phyloP scores from a whole-genome alignment of 2,329 filamentous ascomycete genomes.

The Fusarium setosum region DNA sequence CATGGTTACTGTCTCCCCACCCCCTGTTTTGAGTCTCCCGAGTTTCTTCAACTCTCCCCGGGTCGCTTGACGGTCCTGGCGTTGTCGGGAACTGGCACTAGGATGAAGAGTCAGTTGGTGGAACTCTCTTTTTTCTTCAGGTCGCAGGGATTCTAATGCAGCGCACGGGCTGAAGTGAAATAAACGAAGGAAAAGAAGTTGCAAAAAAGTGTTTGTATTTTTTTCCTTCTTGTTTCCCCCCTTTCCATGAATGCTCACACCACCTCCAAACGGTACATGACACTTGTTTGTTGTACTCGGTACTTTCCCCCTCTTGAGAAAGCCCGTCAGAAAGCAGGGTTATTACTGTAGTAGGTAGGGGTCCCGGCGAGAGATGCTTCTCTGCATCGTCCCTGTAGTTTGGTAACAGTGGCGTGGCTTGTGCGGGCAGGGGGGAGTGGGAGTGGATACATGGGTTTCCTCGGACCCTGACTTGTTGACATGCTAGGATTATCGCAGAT shows the following conservation, averaged over 20 bases:
- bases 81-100: background rate
- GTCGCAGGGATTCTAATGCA: conserved; percentile 18
- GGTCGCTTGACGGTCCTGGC: conserved; percentile 5
- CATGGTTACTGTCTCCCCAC: background rate
- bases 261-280: background rate
- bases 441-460: conserved; percentile 5
- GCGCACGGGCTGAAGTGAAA: conserved; percentile 19
- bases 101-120: background rate
- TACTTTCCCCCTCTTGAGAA: conserved; percentile 2
- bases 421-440: conserved; percentile 8
- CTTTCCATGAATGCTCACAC: background rate
- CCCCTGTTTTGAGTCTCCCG: too few species aligned
- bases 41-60: too few species aligned
- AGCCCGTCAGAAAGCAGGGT: conserved; percentile 14
- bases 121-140: background rate
- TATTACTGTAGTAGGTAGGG: background rate
- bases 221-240: background rate
- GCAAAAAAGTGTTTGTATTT: background rate
- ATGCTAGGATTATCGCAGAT: conserved; percentile 26
- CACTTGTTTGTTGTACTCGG: too few species aligned
- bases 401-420: conserved; percentile 30
- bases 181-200: background rate
- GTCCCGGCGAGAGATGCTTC: conserved; percentile 2
- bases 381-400: conserved; percentile 32
- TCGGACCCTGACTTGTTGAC: conserved; percentile 7